Evolutionary conservation across 2,329 filamentous ascomycete species (phyloP), one percentile per base, ranked within the genome.

Genomic region (Colletotrichum sp.): DNA sequence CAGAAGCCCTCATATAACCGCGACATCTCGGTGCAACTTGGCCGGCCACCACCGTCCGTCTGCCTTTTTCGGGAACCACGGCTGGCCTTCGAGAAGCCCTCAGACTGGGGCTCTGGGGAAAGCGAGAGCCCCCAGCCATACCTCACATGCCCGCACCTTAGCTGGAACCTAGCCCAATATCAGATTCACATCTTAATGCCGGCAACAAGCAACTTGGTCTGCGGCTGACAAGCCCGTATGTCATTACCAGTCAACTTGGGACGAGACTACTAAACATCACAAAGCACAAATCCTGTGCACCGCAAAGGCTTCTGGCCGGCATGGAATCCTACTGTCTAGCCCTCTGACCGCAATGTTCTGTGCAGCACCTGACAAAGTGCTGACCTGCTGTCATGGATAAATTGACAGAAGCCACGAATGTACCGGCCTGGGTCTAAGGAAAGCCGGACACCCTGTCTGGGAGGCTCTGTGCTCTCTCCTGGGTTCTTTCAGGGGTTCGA

Each of bases 331-430:
- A n/a, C 36, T 13, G 12, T 27, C 13, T 31, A 31, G 47, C 21
- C 47, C 38, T 29, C 34, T 9, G 27, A 36, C 58, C 24, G 31
- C 21, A 57, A 29, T 43, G 24, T 54, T 38, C 55, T 67, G 47
- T 66, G 43, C 57, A 64, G 29, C 34, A n/a, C 43, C 24, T 62
- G 51, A 16, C 34, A 74, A 29, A 29, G n/a, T 18, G 21, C 64
- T 64, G 57, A 69, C 51, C 38, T 66, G 72, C 51, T 74, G 72
- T 69, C 58, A 43, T 57, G 47, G 57, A 51, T 69, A 63, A 61
- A 69, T 64, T 69, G 72, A 74, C 69, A 69, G 36, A 65, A 69
- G 70, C 70, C 72, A 67, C 68, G 24, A 58, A 51, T 43, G 57
- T 36, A 21, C 55, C 43, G 43, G 54, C 29, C 24, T 38, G 31